Evolutionary conservation across 306 rosid species (phyloP).

Genomic region (Parietaria judaica): DNA sequence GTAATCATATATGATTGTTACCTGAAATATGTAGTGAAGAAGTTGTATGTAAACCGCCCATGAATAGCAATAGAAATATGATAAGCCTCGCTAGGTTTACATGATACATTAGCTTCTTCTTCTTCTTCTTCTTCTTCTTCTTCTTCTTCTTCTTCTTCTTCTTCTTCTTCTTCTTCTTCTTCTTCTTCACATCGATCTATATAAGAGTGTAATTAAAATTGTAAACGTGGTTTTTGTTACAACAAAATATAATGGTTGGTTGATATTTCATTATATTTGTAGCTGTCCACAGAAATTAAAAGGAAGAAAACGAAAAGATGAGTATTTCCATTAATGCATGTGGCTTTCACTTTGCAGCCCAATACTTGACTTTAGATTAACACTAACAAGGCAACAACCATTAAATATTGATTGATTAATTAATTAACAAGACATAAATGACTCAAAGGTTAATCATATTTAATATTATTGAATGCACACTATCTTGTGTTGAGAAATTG

Average conservation of each 20-base stretch:
- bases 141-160: background rate
- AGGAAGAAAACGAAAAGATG: background rate
- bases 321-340: background rate
- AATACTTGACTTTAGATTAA: conserved; percentile 6
- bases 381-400: conserved; percentile 2
- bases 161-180: background rate
- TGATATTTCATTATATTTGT: too few relatives aligned
- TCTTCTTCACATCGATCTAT: background rate
- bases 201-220: background rate
- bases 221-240: background rate
- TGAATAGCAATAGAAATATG: conserved; percentile 1
- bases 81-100: conserved; percentile 8
- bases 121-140: background rate
- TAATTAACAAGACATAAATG: conserved; percentile 1
- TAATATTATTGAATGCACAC: background rate
- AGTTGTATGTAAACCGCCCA: conserved; percentile 6
- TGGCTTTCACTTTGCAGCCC: conserved; percentile 4
- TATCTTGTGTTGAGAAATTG: too few relatives aligned
- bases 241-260: background rate
- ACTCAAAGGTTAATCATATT: background rate
- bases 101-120: background rate
- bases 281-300: background rate
- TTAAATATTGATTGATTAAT: background rate
- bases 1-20: background rate
- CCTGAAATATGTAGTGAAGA: conserved; percentile 3